Evolutionary conservation across 129 eudicot species (phyloP).

Genomic region (Ambrosia trifida): DNA sequence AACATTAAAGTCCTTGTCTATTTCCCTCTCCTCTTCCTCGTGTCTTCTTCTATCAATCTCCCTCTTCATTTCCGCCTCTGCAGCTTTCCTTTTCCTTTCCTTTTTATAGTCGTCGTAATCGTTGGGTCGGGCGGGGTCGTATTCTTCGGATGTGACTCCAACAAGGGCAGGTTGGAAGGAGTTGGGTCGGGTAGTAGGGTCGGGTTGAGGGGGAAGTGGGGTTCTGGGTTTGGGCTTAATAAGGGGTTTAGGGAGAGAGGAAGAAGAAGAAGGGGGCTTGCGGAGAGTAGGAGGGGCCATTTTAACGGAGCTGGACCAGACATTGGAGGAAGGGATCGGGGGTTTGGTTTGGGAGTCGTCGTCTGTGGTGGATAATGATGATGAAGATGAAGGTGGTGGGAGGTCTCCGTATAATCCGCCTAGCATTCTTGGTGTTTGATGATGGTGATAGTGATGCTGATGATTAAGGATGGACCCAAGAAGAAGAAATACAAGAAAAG

Average conservation of each 20-base stretch:
- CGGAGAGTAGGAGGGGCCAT: slow-evolving; percentile 85
- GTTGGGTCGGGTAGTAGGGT: slow-evolving; percentile 22
- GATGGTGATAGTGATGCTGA: no score
- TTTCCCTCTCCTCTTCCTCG: slow-evolving; percentile 63
- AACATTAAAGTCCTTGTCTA: slow-evolving; percentile 50
- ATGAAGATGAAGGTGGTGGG: slow-evolving; percentile 70
- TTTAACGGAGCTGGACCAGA: slow-evolving; percentile 74
- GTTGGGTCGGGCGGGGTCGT: slow-evolving; percentile 90
- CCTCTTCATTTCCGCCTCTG: slow-evolving; percentile 48
- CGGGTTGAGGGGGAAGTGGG: slow-evolving; percentile 7
- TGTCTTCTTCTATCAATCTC: slow-evolving; percentile 57
- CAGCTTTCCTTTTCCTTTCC: slow-evolving; percentile 56
- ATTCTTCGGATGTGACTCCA: slow-evolving; percentile 77
- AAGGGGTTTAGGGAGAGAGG: slow-evolving; percentile 52
- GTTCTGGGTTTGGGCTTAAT: slow-evolving; percentile 38
- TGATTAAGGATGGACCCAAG: no score
- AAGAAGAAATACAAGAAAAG: no score
- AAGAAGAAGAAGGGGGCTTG: slow-evolving; percentile 47
- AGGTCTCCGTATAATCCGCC: slow-evolving; percentile 95
- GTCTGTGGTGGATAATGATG: no score
- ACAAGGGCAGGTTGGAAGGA: slow-evolving; percentile 71
- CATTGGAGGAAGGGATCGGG: slow-evolving; percentile 48
- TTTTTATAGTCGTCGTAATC: slow-evolving; percentile 85
- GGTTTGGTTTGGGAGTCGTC: slow-evolving; percentile 42
- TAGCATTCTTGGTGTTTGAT: slow-evolving; percentile 41